phyloP scores from a whole-genome alignment of 352 stramenopile species.

The Phytophthora melonis region DNA sequence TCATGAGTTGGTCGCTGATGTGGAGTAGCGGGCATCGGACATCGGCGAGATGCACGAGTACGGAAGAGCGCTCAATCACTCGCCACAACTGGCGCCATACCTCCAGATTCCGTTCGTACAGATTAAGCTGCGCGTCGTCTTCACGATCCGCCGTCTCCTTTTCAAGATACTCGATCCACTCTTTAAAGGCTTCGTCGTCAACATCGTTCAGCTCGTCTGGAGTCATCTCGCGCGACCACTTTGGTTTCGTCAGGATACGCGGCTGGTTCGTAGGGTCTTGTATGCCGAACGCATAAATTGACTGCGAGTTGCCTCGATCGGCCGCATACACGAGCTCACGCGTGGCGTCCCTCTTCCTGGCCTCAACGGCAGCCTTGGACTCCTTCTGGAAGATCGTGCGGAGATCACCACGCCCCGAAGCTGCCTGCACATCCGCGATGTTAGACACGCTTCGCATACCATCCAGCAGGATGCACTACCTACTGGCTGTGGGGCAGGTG shows the following conservation, averaged over 20 bases:
- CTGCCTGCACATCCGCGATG: conserved; percentile 10
- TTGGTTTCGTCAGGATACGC: conserved; percentile 67
- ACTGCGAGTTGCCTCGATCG: conserved; percentile 73
- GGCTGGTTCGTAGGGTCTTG: conserved; percentile 67
- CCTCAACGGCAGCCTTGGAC: conserved; percentile 61
- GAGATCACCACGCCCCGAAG: conserved; percentile 58
- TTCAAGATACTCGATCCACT: conserved; percentile 61
- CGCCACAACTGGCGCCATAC: conserved; percentile 88
- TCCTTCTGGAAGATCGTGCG: conserved; percentile 79
- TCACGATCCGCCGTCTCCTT: conserved; percentile 26
- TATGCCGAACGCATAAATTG: conserved; percentile 76
- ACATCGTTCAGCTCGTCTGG: conserved; percentile 63
- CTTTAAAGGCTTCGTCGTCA: conserved; percentile 64
- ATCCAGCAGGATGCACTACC: not conserved
- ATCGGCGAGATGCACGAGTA: conserved; percentile 83
- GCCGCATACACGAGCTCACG: conserved; percentile 62
- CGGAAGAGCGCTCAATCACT: conserved; percentile 77
- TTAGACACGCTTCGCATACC: conserved; percentile 2
- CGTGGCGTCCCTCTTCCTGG: conserved; percentile 77
- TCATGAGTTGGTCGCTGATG: conserved; percentile 72
- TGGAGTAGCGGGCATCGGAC: conserved; percentile 77
- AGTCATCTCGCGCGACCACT: conserved; percentile 74
- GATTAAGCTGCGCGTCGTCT: conserved; percentile 51
- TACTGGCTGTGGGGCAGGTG: conserved; percentile 29
- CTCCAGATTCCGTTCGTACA: conserved; percentile 85